Evolutionary conservation across 306 rosid genomes (phyloP).

Genomic region (Canavalia gladiata): DNA sequence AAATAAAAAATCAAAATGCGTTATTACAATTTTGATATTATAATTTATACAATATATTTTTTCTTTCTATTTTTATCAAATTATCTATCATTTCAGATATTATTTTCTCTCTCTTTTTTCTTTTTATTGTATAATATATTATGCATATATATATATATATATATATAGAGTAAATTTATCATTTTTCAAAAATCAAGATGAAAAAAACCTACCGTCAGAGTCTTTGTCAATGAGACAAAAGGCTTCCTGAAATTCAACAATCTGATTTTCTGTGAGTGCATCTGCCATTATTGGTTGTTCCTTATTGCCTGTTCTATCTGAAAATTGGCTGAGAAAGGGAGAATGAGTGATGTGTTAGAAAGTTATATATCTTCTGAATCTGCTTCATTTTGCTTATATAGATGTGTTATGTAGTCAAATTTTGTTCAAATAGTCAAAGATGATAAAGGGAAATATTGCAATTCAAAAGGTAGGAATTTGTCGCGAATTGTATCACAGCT

Average conservation of each 20-base stretch:
- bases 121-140: no score
- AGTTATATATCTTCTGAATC: background rate
- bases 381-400: slow-evolving; percentile 23
- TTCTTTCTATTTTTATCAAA: no score
- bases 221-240: slow-evolving; percentile 89
- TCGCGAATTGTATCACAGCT: background rate
- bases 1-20: no score
- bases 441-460: slow-evolving; percentile 19
- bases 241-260: slow-evolving; percentile 85
- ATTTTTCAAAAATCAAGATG: background rate
- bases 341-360: slow-evolving; percentile 34
- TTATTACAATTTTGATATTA: no score
- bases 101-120: no score
- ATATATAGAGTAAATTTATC: no score
- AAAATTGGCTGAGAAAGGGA: background rate
- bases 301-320: background rate
- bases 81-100: no score
- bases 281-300: slow-evolving; percentile 54
- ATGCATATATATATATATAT: no score
- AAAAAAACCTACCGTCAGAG: slow-evolving; percentile 47
- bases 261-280: slow-evolving; percentile 76
- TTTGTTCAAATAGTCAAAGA: slow-evolving; percentile 50
- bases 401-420: background rate
- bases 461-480: slow-evolving; percentile 42
- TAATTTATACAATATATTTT: no score